Conservation (phyloP, 371 early-diverging fungal species). For the Lichtheimia corymbifera region DNA sequence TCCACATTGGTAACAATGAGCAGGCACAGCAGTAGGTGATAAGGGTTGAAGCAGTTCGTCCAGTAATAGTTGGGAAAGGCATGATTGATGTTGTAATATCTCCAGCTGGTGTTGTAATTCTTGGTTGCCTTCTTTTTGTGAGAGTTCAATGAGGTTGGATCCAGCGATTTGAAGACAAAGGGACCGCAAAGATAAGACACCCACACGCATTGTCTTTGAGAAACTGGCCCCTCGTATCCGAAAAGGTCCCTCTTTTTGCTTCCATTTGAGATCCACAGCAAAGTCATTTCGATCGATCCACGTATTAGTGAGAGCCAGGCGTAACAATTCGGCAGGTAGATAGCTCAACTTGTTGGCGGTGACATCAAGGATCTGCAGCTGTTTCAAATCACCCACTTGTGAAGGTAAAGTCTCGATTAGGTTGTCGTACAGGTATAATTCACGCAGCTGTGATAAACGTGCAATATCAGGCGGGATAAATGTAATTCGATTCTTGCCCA, state of each 20-base stretch:
- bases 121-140: not conserved
- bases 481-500: slow-evolving; percentile 87
- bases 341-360: slow-evolving; percentile 52
- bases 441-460: slow-evolving; percentile 73
- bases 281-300: slow-evolving; percentile 53
- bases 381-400: slow-evolving; percentile 57
- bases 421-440: slow-evolving; percentile 93
- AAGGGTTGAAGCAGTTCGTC: slow-evolving; percentile 4
- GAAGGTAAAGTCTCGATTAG: slow-evolving; percentile 80
- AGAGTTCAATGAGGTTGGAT: not conserved
- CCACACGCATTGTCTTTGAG: too few relatives aligned
- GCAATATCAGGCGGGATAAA: slow-evolving; percentile 89
- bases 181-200: slow-evolving; percentile 8
- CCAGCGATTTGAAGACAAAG: slow-evolving; percentile 10
- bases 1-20: slow-evolving; percentile 9
- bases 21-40: slow-evolving; percentile 1
- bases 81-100: not conserved
- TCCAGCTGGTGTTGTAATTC: not conserved
- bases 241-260: not conserved
- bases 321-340: slow-evolving; percentile 48
- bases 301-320: slow-evolving; percentile 23
- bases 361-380: slow-evolving; percentile 56
- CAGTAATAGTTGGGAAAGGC: slow-evolving; percentile 5
- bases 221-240: too few relatives aligned
- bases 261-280: slow-evolving; percentile 4